Conservation (phyloP, 106 monocot genomes). For the Dioscorea zingiberensis region DNA sequence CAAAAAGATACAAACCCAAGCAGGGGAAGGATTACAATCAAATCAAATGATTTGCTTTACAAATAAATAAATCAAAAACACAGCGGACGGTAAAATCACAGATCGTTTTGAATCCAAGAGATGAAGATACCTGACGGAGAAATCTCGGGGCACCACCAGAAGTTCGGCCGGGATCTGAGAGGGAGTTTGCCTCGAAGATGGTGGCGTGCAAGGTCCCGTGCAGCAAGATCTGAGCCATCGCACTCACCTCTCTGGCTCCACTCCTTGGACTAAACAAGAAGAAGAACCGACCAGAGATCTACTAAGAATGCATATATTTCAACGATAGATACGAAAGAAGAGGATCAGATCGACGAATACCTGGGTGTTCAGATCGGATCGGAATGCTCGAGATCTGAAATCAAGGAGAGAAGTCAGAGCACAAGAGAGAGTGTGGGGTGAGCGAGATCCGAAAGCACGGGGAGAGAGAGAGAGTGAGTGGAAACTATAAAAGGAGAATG, state of each 20-base stretch:
- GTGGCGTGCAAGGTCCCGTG: conserved; percentile 69
- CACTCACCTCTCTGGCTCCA: background rate
- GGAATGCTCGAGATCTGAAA: no score
- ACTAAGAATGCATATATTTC: background rate
- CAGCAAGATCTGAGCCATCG: conserved; percentile 64
- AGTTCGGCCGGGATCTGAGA: conserved; percentile 22
- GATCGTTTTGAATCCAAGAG: background rate
- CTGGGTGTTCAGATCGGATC: background rate
- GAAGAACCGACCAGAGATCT: background rate
- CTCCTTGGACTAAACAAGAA: background rate
- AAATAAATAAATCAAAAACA: no score
- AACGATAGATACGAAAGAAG: background rate
- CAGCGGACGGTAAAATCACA: background rate
- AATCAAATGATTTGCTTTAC: background rate
- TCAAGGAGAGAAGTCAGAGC: background rate
- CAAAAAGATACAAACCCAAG: background rate
- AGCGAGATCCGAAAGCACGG: background rate
- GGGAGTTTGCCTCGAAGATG: conserved; percentile 52
- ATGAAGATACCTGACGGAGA: conserved; percentile 43
- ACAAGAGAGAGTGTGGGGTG: background rate
- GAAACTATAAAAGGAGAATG: no score
- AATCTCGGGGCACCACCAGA: conserved; percentile 39
- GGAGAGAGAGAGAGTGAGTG: background rate
- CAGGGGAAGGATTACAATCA: background rate
- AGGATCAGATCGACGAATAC: background rate